Evolutionary conservation across 306 rosid genomes (phyloP).

Genomic region (Casuarina equisetifolia): DNA sequence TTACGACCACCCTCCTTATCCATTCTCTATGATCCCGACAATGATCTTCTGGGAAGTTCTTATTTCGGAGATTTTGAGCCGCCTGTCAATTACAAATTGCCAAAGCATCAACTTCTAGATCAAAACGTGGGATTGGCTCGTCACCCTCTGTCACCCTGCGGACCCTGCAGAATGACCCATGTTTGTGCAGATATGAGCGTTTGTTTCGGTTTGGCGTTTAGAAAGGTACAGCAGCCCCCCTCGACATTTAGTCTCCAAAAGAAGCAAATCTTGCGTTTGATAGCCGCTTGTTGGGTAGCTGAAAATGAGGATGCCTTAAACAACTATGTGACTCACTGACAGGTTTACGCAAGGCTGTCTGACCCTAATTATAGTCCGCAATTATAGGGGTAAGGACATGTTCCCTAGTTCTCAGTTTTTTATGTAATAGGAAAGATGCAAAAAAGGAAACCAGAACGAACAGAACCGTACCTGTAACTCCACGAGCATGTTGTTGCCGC

Average conservation of each 20-base stretch:
- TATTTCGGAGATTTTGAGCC: background rate
- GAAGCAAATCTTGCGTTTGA: slow-evolving; percentile 35
- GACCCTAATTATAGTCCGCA: slow-evolving; percentile 15
- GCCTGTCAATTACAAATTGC: background rate
- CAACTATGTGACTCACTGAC: slow-evolving; percentile 25
- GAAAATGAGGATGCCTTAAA: slow-evolving; percentile 52
- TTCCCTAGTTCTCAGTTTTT: slow-evolving; percentile 12
- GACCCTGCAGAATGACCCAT: slow-evolving; percentile 37
- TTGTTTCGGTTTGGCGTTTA: slow-evolving; percentile 43
- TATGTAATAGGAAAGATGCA: background rate
- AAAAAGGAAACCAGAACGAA: slow-evolving; percentile 13
- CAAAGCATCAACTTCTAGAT: slow-evolving; percentile 5
- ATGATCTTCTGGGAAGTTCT: background rate
- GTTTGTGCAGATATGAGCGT: slow-evolving; percentile 20
- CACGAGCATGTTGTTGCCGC: background rate
- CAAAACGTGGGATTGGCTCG: slow-evolving; percentile 51
- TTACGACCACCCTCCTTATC: background rate
- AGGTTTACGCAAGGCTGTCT: slow-evolving; percentile 36
- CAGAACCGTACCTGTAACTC: slow-evolving; percentile 18
- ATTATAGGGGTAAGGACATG: slow-evolving; percentile 31
- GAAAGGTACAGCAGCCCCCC: slow-evolving; percentile 18
- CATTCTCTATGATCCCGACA: background rate
- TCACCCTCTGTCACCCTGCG: slow-evolving; percentile 33
- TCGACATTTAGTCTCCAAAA: slow-evolving; percentile 31
- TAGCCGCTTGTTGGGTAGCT: slow-evolving; percentile 51